phyloP scores from a whole-genome alignment of 2,329 filamentous ascomycete genomes.

The Xylaria sp. region DNA sequence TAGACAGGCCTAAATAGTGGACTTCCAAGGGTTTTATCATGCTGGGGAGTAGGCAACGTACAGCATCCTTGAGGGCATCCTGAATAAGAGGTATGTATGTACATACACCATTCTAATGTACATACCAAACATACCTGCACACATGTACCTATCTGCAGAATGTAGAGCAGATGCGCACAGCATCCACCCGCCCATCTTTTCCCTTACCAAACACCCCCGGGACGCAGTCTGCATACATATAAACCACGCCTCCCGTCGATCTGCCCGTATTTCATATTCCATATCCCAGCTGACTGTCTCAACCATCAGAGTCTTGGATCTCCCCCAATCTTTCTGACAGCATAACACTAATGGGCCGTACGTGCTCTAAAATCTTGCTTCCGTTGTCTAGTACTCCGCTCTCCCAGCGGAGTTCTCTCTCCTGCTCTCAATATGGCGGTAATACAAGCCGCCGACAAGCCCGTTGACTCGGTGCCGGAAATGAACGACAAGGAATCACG shows the following conservation, averaged over 20 bases:
- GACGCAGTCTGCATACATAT: constrained; percentile 20
- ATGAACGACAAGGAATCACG: constrained; percentile 40
- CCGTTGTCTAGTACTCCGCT: constrained; percentile 46
- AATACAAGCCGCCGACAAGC: constrained; percentile 37
- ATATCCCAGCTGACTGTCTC: not conserved
- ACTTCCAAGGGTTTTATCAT: constrained; percentile 2
- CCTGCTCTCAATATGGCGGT: constrained; percentile 46
- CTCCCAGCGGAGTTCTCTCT: constrained; percentile 45
- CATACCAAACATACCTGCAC: not conserved
- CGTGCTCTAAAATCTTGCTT: constrained; percentile 40
- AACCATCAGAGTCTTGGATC: constrained; percentile 1
- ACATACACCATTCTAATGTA: too few species aligned
- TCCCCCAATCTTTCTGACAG: not conserved
- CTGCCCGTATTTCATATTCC: not conserved
- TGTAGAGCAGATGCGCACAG: not conserved
- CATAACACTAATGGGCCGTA: constrained; percentile 40
- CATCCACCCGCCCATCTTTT: not conserved
- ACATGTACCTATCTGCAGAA: not conserved
- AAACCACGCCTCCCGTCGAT: constrained; percentile 16
- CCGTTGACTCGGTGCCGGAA: constrained; percentile 11
- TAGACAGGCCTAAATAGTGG: constrained; percentile 5
- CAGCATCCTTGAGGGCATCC: constrained; percentile 6
- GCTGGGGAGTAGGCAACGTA: constrained; percentile 3
- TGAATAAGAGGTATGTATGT: not conserved
- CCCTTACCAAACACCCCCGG: constrained; percentile 1